Percentiles rank a stretch among this genome's conserved stretches.
Conservation (phyloP, 2,329 filamentous ascomycete species). For the Graphium sp. region DNA sequence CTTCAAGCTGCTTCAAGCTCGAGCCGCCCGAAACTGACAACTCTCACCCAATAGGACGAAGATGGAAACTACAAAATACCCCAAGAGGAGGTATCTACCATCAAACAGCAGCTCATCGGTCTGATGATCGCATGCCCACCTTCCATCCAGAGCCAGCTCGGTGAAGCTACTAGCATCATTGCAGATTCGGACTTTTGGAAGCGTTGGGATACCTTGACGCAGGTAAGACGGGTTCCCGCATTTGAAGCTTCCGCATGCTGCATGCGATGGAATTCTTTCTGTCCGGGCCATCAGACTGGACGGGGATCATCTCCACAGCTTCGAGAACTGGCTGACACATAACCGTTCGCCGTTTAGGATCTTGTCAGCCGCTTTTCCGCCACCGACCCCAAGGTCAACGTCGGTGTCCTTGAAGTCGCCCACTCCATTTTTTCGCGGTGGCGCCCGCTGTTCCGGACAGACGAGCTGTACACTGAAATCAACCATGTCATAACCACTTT, state of each 20-base stretch:
- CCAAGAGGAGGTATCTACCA: conserved; percentile 64
- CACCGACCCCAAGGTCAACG: conserved; percentile 70
- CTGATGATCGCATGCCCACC: conserved; percentile 88
- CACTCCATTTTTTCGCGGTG: conserved; percentile 96
- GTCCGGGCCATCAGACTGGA: too few species aligned
- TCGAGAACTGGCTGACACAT: background rate
- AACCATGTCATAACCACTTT: conserved; percentile 87
- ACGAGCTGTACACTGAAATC: conserved; percentile 87
- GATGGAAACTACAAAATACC: conserved; percentile 87
- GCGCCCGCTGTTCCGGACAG: conserved; percentile 84
- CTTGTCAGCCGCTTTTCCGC: conserved; percentile 75
- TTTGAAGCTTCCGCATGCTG: too few species aligned
- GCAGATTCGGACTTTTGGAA: conserved; percentile 96
- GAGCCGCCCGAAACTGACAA: too few species aligned
- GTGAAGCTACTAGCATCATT: conserved; percentile 92
- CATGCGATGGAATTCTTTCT: conserved; percentile 6
- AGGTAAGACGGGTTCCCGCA: conserved; percentile 28
- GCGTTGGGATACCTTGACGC: conserved; percentile 88
- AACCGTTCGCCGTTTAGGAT: conserved; percentile 32
- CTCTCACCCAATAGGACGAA: conserved; percentile 50
- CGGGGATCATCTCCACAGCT: too few species aligned
- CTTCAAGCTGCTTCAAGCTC: too few species aligned
- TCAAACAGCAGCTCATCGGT: conserved; percentile 90
- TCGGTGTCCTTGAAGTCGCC: conserved; percentile 88
- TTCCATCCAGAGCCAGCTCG: conserved; percentile 80